A percentile compares a stretch with the other conserved stretches of the same genome.
These are phyloP conservation scores for Heliocybe sulcata DNA, from an alignment of 1,284 basidiomycete species.

Conservation along the genomic window DNA sequence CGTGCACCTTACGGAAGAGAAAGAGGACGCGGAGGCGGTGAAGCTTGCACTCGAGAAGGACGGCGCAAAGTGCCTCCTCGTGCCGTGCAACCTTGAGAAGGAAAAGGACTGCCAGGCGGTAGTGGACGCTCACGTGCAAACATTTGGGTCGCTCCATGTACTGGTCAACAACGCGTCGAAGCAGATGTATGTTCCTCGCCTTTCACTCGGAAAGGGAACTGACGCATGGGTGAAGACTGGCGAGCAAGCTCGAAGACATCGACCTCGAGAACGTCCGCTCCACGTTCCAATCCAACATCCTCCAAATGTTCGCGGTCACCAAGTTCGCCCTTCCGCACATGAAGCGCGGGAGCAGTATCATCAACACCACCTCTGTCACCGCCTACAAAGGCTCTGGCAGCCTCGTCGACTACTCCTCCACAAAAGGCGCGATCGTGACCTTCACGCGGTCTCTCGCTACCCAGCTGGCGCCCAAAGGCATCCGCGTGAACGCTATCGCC, in stretches of 20 bases:
- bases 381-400: conserved; percentile 37
- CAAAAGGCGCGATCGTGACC: conserved; percentile 51
- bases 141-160: conserved; percentile 43
- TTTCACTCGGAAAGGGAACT: conserved; percentile 17
- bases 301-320: conserved; percentile 49
- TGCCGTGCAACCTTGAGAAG: conserved; percentile 38
- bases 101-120: conserved; percentile 30
- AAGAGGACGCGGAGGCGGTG: conserved; percentile 47
- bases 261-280: conserved; percentile 42
- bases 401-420: conserved; percentile 48
- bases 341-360: conserved; percentile 51
- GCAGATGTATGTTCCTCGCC: conserved; percentile 30
- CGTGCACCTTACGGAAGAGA: conserved; percentile 53
- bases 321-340: conserved; percentile 53
- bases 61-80: conserved; percentile 34
- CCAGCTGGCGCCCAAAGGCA: conserved; percentile 51
- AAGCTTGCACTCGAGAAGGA: conserved; percentile 35
- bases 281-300: conserved; percentile 50
- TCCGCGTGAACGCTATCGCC: conserved; percentile 48
- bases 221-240: too few relatives aligned
- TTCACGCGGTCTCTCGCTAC: conserved; percentile 49
- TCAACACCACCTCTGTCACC: conserved; percentile 59
- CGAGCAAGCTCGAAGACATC: conserved; percentile 40
- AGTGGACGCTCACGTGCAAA: conserved; percentile 41
- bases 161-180: conserved; percentile 63